These are phyloP conservation scores for Eudorina sp. DNA, from an alignment of 139 green algal genomes.

Conservation along the genomic window DNA sequence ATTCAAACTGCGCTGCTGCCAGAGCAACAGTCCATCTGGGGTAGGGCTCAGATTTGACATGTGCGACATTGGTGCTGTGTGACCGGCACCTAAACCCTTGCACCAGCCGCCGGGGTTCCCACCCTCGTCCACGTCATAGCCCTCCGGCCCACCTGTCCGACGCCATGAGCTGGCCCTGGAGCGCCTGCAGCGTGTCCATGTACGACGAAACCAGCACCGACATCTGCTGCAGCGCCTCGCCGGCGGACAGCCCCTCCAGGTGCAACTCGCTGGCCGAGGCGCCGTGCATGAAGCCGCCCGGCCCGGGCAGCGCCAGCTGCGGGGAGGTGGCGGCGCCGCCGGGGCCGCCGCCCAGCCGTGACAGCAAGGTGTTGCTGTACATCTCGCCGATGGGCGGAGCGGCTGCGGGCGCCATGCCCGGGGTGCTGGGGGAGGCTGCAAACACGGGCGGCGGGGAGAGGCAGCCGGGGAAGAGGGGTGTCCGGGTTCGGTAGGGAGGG, in stretches of 20 bases:
- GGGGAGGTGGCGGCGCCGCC: neutral
- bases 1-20: too few relatives aligned
- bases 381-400: neutral
- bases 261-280: constrained; percentile 21
- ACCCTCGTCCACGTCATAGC: neutral
- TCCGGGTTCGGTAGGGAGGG: too few relatives aligned
- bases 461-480: too few relatives aligned
- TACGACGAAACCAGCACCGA: constrained; percentile 32
- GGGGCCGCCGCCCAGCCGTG: neutral
- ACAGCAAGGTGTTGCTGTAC: constrained; percentile 24
- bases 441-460: neutral
- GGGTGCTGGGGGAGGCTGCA: neutral
- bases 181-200: constrained; percentile 49
- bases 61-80: too few relatives aligned
- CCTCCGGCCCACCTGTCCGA: constrained; percentile 1
- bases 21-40: too few relatives aligned
- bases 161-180: constrained; percentile 48
- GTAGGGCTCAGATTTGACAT: too few relatives aligned
- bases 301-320: neutral
- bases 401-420: neutral
- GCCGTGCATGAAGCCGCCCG: neutral
- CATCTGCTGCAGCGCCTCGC: constrained; percentile 49
- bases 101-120: too few relatives aligned
- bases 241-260: constrained; percentile 40
- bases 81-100: too few relatives aligned